Percentiles rank a stretch among this genome's conserved stretches.
Evolutionary conservation across 2,329 filamentous ascomycete genomes (phyloP).

Genomic region (Pseudovirgaria hyperparasitica): DNA sequence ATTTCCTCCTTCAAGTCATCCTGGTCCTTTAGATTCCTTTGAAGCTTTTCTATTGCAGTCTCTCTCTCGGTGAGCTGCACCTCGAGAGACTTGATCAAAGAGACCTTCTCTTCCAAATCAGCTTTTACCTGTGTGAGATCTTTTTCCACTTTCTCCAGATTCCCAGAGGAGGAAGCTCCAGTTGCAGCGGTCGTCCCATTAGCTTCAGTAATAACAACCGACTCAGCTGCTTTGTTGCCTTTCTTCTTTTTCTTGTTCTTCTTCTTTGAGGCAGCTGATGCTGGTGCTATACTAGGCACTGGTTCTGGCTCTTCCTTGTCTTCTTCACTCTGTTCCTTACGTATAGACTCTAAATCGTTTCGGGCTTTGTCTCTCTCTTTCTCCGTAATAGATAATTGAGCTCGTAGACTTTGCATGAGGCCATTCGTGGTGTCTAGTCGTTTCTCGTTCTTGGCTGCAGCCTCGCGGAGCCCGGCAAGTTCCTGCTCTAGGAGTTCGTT

Average conservation of each 20-base stretch:
- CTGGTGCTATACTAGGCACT: constrained; percentile 10
- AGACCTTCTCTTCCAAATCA: constrained; percentile 22
- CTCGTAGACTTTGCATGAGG: constrained; percentile 41
- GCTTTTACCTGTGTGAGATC: constrained; percentile 17
- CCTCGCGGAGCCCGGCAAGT: constrained; percentile 15
- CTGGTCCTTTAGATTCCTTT: constrained; percentile 58
- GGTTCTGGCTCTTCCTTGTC: constrained; percentile 8
- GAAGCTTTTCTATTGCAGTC: constrained; percentile 57
- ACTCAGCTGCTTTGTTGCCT: constrained; percentile 36
- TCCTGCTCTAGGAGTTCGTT: constrained; percentile 19
- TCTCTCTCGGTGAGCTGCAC: constrained; percentile 42
- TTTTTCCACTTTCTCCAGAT: constrained; percentile 17
- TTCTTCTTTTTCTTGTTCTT: constrained; percentile 79
- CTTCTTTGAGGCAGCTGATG: constrained; percentile 47
- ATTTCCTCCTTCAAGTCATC: constrained; percentile 77
- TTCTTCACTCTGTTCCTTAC: constrained; percentile 14
- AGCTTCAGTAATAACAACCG: constrained; percentile 5
- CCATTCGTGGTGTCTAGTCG: constrained; percentile 40
- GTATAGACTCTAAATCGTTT: constrained; percentile 24
- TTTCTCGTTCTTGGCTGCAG: constrained; percentile 34
- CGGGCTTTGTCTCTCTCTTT: constrained; percentile 33
- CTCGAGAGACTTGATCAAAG: constrained; percentile 18
- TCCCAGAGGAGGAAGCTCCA: constrained; percentile 29
- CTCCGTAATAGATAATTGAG: constrained; percentile 42
- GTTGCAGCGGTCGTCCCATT: constrained; percentile 20